These are phyloP conservation scores for Allium fistulosum DNA, from an alignment of 106 monocot genomes.

Conservation along the genomic window DNA sequence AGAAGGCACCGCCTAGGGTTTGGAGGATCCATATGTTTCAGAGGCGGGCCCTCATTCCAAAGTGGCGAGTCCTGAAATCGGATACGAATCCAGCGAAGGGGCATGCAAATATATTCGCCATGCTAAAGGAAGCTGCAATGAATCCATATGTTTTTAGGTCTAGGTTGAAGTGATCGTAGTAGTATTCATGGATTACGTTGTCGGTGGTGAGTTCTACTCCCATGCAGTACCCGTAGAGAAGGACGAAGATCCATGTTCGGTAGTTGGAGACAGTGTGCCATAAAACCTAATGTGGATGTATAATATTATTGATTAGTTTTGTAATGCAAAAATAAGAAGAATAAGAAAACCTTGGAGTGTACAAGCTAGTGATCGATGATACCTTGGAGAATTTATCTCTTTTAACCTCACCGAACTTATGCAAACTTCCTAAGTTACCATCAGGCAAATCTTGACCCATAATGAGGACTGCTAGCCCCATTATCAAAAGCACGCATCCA, in stretches of 20 bases:
- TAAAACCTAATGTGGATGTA: not conserved
- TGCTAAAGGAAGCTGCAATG: slow-evolving; percentile 1
- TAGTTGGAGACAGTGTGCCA: not conserved
- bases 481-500: not conserved
- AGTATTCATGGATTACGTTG: slow-evolving; percentile 6
- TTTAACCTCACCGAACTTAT: not conserved
- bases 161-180: slow-evolving; percentile 4
- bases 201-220: slow-evolving; percentile 7
- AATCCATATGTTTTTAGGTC: not conserved
- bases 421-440: not conserved
- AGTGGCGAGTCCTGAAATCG: slow-evolving; percentile 2
- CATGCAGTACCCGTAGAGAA: slow-evolving; percentile 5
- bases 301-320: too few species aligned
- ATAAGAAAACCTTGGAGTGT: too few species aligned
- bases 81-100: slow-evolving; percentile 1
- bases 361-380: not conserved
- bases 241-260: slow-evolving; percentile 6
- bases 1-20: slow-evolving; percentile 1
- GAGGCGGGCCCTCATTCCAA: slow-evolving; percentile 5
- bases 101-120: not conserved
- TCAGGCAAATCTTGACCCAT: slow-evolving; percentile 3
- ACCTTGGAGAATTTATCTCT: slow-evolving; percentile 7
- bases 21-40: slow-evolving; percentile 3
- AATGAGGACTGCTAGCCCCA: not conserved
- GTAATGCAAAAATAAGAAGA: too few species aligned